phyloP scores from a whole-genome alignment of 2,329 filamentous ascomycete species.

The Talaromyces sp. region DNA sequence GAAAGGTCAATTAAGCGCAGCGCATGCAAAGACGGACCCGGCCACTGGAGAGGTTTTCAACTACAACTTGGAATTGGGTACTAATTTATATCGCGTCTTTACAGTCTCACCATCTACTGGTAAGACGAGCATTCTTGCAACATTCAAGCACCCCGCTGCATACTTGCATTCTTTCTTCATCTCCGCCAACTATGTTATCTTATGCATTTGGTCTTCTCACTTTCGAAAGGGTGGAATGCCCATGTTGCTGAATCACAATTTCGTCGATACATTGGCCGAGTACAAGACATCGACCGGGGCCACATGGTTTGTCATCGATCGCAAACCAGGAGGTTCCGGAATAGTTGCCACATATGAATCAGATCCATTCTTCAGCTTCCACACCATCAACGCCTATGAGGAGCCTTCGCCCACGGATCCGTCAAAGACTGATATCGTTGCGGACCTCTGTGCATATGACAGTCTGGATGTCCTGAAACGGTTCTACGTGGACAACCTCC shows the following conservation, averaged over 20 bases:
- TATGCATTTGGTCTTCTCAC: conserved; percentile 70
- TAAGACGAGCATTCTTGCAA: conserved; percentile 68
- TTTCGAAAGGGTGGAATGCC: conserved; percentile 58
- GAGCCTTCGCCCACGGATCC: conserved; percentile 43
- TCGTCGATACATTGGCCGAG: conserved; percentile 65
- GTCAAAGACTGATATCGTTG: conserved; percentile 54
- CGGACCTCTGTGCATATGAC: conserved; percentile 65
- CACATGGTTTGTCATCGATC: conserved; percentile 74
- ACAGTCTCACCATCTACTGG: conserved; percentile 61
- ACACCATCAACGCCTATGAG: conserved; percentile 75
- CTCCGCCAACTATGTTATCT: conserved; percentile 66
- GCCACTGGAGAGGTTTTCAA: conserved; percentile 75
- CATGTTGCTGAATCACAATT: conserved; percentile 64
- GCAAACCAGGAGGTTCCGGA: conserved; percentile 55
- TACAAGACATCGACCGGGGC: conserved; percentile 60
- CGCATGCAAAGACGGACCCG: conserved; percentile 72
- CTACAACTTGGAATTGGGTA: conserved; percentile 70
- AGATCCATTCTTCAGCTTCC: conserved; percentile 73
- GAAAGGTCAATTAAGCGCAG: conserved; percentile 64
- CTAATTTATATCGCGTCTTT: conserved; percentile 67
- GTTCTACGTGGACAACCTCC: conserved; percentile 69
- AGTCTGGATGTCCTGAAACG: conserved; percentile 63
- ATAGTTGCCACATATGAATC: conserved; percentile 68
- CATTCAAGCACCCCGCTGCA: conserved; percentile 58
- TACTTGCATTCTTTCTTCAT: conserved; percentile 85